A percentile compares a stretch with the other conserved stretches of the same genome.
Evolutionary conservation across 768 basidiomycete species (phyloP).

Genomic region (Kwoniella mangroviensis): DNA sequence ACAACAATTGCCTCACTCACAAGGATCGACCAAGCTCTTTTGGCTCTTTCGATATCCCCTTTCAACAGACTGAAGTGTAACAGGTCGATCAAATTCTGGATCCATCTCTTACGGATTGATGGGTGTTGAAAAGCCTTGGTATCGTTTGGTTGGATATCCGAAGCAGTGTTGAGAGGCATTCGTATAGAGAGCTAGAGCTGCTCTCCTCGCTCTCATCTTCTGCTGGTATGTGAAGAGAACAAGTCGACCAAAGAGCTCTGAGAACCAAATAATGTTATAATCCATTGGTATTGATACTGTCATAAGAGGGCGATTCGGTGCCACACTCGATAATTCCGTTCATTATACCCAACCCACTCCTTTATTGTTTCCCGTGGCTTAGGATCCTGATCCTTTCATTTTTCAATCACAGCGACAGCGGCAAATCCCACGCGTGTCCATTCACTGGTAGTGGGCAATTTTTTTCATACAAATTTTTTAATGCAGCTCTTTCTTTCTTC

Average conservation of each 20-base stretch:
- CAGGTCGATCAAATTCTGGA: constrained; percentile 53
- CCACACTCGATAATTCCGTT: background rate
- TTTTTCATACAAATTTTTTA: constrained; percentile 9
- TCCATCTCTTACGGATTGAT: constrained; percentile 45
- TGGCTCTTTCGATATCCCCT: constrained; percentile 43
- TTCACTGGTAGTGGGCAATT: background rate
- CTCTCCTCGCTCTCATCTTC: no score
- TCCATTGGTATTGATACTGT: background rate
- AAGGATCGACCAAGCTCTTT: constrained; percentile 53
- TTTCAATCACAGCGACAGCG: background rate
- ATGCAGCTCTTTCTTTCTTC: constrained; percentile 24
- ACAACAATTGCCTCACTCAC: no score
- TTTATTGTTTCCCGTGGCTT: background rate
- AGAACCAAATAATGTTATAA: background rate
- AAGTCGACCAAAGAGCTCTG: background rate
- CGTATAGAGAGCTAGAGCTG: background rate
- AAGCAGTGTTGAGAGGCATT: constrained; percentile 12
- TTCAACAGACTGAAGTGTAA: constrained; percentile 49
- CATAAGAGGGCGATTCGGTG: background rate
- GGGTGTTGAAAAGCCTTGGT: constrained; percentile 5
- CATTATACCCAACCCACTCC: no score
- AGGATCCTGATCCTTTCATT: background rate
- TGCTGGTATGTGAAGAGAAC: no score
- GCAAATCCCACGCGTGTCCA: background rate
- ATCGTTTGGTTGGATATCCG: constrained; percentile 21